These are phyloP conservation scores for Porodaedalea pini DNA, from an alignment of 1,284 basidiomycete genomes.

Conservation along the genomic window DNA sequence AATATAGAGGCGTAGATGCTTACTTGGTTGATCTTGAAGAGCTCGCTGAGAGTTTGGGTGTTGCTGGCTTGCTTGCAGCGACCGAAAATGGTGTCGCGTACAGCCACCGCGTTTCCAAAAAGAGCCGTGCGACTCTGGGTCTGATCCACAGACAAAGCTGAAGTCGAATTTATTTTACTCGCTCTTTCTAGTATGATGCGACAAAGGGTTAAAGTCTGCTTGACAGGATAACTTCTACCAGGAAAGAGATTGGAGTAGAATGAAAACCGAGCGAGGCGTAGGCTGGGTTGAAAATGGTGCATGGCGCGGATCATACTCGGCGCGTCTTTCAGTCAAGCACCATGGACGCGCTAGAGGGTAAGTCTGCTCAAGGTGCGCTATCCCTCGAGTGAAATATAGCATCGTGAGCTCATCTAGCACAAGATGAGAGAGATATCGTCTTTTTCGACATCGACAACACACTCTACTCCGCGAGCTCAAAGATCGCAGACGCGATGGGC, in stretches of 20 bases:
- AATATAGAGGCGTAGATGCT: constrained; percentile 7
- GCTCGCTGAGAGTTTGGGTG: constrained; percentile 7
- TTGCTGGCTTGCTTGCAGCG: not conserved
- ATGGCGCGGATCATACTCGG: not conserved
- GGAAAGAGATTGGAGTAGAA: no score
- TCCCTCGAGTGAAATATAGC: constrained; percentile 27
- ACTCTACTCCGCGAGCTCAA: constrained; percentile 71
- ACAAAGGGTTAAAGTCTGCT: no score
- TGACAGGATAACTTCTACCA: no score
- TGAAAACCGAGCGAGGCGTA: no score
- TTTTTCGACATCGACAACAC: constrained; percentile 91
- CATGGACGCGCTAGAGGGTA: constrained; percentile 23
- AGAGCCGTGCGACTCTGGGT: not conserved
- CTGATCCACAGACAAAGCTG: not conserved
- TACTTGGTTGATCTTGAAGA: constrained; percentile 12
- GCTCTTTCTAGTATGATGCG: no score
- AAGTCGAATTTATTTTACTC: not conserved
- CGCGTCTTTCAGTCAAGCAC: not conserved
- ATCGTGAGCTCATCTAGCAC: constrained; percentile 5
- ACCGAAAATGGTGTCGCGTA: not conserved
- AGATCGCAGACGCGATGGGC: constrained; percentile 80
- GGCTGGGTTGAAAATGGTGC: no score
- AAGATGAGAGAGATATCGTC: constrained; percentile 58
- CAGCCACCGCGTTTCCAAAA: constrained; percentile 2
- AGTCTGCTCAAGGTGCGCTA: constrained; percentile 37